These are phyloP conservation scores for Xylaria flabelliformis DNA, from an alignment of 495 filamentous ascomycete genomes.

Conservation along the genomic window DNA sequence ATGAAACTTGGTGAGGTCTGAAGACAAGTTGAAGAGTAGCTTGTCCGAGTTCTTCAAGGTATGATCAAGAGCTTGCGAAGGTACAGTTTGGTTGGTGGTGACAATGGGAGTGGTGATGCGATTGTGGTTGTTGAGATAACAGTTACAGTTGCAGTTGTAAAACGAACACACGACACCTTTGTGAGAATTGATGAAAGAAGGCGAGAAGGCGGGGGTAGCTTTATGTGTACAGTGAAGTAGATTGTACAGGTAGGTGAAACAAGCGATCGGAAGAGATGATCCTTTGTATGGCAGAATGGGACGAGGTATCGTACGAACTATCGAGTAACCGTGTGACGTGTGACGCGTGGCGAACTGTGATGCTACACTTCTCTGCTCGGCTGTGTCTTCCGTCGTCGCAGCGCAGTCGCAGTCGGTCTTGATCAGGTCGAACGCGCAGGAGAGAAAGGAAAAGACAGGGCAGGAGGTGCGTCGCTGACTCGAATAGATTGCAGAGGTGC, in stretches of 20 bases:
- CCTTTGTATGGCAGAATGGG: slow-evolving; percentile 26
- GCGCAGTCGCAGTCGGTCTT: slow-evolving; percentile 2
- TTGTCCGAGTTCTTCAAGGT: neutral
- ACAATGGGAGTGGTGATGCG: neutral
- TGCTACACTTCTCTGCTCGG: slow-evolving; percentile 7
- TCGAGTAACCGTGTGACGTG: slow-evolving; percentile 18
- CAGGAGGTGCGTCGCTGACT: slow-evolving; percentile 20
- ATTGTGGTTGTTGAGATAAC: too few species aligned
- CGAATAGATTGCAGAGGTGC: slow-evolving; percentile 17
- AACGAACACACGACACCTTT: slow-evolving; percentile 18
- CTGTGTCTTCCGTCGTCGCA: neutral
- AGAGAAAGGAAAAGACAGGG: neutral
- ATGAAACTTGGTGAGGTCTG: neutral
- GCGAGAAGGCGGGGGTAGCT: neutral
- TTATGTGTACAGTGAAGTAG: slow-evolving; percentile 12
- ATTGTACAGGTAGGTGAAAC: slow-evolving; percentile 6
- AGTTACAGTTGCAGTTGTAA: neutral
- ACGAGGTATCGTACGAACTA: slow-evolving; percentile 25
- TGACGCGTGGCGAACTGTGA: slow-evolving; percentile 21
- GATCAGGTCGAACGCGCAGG: neutral
- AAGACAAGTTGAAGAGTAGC: neutral
- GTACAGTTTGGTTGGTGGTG: neutral
- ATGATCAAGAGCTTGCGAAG: slow-evolving; percentile 3
- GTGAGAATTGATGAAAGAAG: slow-evolving; percentile 20
- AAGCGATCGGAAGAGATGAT: slow-evolving; percentile 17